These are phyloP conservation scores for Rubia occidens DNA, from an alignment of 305 asterid genomes.

Conservation along the genomic window DNA sequence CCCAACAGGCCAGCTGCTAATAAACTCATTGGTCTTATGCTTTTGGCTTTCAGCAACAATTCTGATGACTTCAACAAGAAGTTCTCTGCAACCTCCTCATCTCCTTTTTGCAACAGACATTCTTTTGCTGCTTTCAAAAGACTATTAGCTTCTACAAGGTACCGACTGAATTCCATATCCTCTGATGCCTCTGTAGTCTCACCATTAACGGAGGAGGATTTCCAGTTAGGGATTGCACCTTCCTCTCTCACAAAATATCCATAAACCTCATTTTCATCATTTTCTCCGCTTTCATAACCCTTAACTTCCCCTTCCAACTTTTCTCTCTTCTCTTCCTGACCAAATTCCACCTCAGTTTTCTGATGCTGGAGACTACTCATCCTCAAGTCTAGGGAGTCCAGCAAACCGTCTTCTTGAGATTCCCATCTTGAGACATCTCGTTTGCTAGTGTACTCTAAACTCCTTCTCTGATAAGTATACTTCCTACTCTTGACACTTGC, in stretches of 20 bases:
- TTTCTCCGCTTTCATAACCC: slow-evolving; percentile 28
- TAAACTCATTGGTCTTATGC: slow-evolving; percentile 79
- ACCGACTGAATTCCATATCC: slow-evolving; percentile 49
- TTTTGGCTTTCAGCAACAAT: slow-evolving; percentile 60
- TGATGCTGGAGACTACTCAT: slow-evolving; percentile 34
- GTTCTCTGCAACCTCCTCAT: slow-evolving; percentile 41
- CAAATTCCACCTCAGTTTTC: slow-evolving; percentile 29
- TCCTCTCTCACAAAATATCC: slow-evolving; percentile 24
- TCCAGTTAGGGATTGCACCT: slow-evolving; percentile 19
- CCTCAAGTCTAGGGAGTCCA: slow-evolving; percentile 49
- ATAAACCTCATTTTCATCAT: slow-evolving; percentile 23
- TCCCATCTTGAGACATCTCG: slow-evolving; percentile 34
- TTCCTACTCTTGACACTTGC: slow-evolving; percentile 30
- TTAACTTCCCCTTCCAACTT: slow-evolving; percentile 23
- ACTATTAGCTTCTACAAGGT: slow-evolving; percentile 54
- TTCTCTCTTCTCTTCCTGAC: slow-evolving; percentile 23
- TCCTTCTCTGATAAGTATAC: slow-evolving; percentile 35
- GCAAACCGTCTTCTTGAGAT: slow-evolving; percentile 28
- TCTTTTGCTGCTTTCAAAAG: slow-evolving; percentile 57
- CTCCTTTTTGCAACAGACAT: slow-evolving; percentile 29
- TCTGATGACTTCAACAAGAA: slow-evolving; percentile 48
- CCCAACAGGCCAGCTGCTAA: slow-evolving; percentile 82
- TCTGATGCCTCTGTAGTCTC: slow-evolving; percentile 25
- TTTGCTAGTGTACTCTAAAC: slow-evolving; percentile 28
- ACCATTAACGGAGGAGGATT: slow-evolving; percentile 19